Conservation (phyloP, 306 rosid genomes). For the Astragalus glycyphyllos region DNA sequence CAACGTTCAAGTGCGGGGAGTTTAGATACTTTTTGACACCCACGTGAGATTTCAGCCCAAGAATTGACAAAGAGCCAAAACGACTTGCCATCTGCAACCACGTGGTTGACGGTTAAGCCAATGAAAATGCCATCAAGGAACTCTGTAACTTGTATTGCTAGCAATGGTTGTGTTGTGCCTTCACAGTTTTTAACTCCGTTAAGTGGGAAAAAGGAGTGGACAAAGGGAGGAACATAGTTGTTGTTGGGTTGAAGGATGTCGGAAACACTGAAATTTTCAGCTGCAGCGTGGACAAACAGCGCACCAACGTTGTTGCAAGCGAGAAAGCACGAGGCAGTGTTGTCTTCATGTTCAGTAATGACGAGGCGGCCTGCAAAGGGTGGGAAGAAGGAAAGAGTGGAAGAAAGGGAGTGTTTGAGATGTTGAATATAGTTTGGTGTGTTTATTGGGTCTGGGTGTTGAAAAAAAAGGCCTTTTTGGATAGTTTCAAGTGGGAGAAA, state of each 20-base stretch:
- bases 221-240: constrained; percentile 40
- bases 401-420: constrained; percentile 46
- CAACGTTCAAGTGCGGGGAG: neutral
- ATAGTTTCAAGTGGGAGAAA: constrained; percentile 15
- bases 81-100: constrained; percentile 41
- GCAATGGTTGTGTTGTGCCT: constrained; percentile 40
- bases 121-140: constrained; percentile 53
- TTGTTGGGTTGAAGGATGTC: constrained; percentile 42
- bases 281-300: constrained; percentile 45
- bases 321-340: constrained; percentile 27
- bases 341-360: neutral
- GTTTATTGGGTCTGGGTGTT: constrained; percentile 5
- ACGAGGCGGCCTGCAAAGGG: constrained; percentile 49
- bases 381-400: constrained; percentile 44
- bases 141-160: constrained; percentile 59
- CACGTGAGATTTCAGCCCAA: constrained; percentile 52
- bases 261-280: neutral
- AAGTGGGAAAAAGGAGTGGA: constrained; percentile 47
- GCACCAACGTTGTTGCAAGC: constrained; percentile 44
- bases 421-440: constrained; percentile 22
- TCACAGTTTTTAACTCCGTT: constrained; percentile 28
- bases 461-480: constrained; percentile 54
- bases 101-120: constrained; percentile 43
- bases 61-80: constrained; percentile 55
- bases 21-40: neutral